Base-by-base conservation (phyloP, 2,329 filamentous ascomycete species). In the Teratosphaeria nubilosa region DNA sequence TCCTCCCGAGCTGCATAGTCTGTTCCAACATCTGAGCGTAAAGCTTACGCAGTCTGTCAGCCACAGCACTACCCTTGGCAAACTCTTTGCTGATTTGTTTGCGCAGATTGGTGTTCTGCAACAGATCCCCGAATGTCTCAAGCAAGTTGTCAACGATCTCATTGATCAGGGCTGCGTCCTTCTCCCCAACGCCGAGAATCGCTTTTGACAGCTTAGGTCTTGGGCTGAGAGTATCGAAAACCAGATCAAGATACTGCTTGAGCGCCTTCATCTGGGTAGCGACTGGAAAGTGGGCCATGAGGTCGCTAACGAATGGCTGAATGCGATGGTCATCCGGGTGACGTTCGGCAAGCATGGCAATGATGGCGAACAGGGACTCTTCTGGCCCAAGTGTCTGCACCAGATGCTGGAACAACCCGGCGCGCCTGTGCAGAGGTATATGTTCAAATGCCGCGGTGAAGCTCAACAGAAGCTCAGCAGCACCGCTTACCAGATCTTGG, bases 381-480 rank as follows among this genome's bases (percentile, higher is more conserved):
- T 87, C 82, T 0, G 90, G 81, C 2, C 92, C 92, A 3, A 99
- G 79, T 11, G 91, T 95, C 66, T 90, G 84, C 24, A 94, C 85
- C 20, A 99, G 78, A 55, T 92, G 89, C 56, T 87, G 81, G 74
- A 96, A 99, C 6, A 99, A 78, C 48, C 86, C 85, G 31, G 89
- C 83, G 63, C 91, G 85, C 58, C 94, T 83, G 72, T 96, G 91
- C 9, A 86, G 82, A 5, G 94, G 94, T 62, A 99, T 91, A 70
- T 99, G 94, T 71, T 96, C 91, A 72, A 95, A 99, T 0, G 95
- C 94, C 7, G 91, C 91, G 20, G 91, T 92, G 70, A 99, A 99
- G 76, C 91, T 97, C 50, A 95, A 81, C n/a, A 99, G 80, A 53
- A 99, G 82, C 67, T 96, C 91, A 0, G 91, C 88, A 7, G 91